Base-by-base conservation (phyloP, 169 alveolate species). In the Blepharisma undulans region DNA sequence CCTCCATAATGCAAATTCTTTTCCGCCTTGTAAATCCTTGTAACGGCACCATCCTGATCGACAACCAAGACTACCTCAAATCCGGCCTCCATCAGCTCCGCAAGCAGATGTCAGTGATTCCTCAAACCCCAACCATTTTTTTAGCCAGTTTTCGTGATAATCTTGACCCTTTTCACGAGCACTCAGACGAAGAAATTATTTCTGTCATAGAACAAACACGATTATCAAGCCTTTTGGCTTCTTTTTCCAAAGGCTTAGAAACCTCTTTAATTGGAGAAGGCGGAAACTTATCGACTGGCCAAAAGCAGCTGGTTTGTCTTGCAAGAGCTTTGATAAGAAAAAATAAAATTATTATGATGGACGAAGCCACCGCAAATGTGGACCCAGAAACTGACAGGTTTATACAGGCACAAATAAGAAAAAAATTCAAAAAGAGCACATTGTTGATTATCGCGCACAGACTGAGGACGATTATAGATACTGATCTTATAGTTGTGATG, bases 381-480 rank as follows among this genome's bases (percentile, higher is more conserved):
- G 95, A 92, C 76, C 72, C 76, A 72, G 84, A 90, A 32, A 89
- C 93, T 6, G 95, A 90, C 59, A 81, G 90, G 72, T 33, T 90
- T 25, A 92, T 92, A 25, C 93, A 95, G 85, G 84, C 93, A 48
- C 91, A 97, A 22, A 92, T 96, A 66, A 92, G 88, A 34, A 61
- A 91, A 80, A 94, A 93, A 18, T 96, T 97, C 77, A 71, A 87
- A 34, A 96, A 91, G 29, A 94, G 97, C 30, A 97, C 99, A 16
- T 92, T 96, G 79, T 86, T 97, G 72, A 95, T 97, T 4, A 96
- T 97, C 72, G 99, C 99, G 21, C 99, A 97, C 90, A 93, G 98
- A 71, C 94, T 97, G 6, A 95, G 96, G 36, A 97, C 98, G 12
- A 94, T 97, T 72, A 89, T 95, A 6, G 95, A 97, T 92, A 93